A percentile compares a stretch with the other conserved stretches of the same genome.
These are phyloP conservation scores for Hericium rajendrae DNA, from an alignment of 768 basidiomycete species.

Conservation along the genomic window DNA sequence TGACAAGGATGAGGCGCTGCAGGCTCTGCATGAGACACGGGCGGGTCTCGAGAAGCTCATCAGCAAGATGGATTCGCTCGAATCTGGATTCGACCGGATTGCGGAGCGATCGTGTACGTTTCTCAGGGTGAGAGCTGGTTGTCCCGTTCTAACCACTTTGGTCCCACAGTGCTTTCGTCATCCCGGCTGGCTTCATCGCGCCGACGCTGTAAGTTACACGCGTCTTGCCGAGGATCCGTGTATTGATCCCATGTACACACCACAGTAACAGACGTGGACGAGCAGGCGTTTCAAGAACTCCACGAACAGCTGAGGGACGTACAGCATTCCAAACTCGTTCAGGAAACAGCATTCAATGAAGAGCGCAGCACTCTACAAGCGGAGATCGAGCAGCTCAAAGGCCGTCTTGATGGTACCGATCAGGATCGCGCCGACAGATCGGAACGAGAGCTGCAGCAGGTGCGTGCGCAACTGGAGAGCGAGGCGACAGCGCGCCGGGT, in stretches of 20 bases:
- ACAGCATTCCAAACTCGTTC: conserved; percentile 45
- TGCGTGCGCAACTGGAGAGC: conserved; percentile 51
- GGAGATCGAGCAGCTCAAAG: conserved; percentile 47
- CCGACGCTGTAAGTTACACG: conserved; percentile 49
- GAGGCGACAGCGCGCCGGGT: conserved; percentile 53
- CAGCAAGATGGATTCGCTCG: conserved; percentile 68
- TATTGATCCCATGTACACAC: background rate
- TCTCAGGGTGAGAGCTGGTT: background rate
- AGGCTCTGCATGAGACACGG: conserved; percentile 55
- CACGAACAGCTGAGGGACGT: conserved; percentile 53
- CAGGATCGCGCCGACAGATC: conserved; percentile 44
- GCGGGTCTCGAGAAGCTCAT: conserved; percentile 58
- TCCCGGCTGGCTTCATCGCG: conserved; percentile 62
- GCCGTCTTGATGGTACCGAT: conserved; percentile 27
- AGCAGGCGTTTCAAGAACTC: conserved; percentile 64
- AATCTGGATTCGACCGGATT: conserved; percentile 76
- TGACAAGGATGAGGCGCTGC: conserved; percentile 33
- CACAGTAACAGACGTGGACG: conserved; percentile 64
- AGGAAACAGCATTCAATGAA: conserved; percentile 50
- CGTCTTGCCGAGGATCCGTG: background rate
- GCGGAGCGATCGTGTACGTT: conserved; percentile 75
- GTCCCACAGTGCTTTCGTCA: conserved; percentile 55
- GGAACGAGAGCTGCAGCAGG: conserved; percentile 57
- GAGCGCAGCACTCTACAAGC: conserved; percentile 45
- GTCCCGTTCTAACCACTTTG: conserved; percentile 5